A percentile compares a stretch with the other conserved stretches of the same genome.
These are phyloP conservation scores for Grifola frondosa DNA, from an alignment of 1,284 basidiomycete genomes.

Conservation along the genomic window DNA sequence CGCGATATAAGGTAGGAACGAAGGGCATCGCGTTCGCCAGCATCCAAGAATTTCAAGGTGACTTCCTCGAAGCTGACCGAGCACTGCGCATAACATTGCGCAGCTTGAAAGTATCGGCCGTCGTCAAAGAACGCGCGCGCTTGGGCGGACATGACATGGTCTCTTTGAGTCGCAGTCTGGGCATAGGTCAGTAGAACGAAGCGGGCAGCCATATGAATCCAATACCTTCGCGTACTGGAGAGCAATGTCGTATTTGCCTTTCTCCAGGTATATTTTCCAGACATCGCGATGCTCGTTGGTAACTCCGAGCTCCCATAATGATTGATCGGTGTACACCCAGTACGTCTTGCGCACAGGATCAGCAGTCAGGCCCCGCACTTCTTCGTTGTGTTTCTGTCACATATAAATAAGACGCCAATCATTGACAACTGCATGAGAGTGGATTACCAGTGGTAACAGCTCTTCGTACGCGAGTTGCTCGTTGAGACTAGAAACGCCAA, in stretches of 20 bases:
- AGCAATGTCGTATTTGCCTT: constrained; percentile 76
- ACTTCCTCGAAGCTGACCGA: constrained; percentile 93
- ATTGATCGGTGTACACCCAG: constrained; percentile 92
- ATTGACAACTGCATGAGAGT: not conserved
- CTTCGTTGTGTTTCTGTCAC: constrained; percentile 68
- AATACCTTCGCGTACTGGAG: constrained; percentile 79
- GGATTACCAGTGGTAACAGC: constrained; percentile 69
- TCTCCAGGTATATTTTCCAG: constrained; percentile 89
- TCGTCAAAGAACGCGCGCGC: constrained; percentile 84
- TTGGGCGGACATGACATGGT: constrained; percentile 82
- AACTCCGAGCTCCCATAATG: constrained; percentile 87
- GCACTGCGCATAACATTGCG: constrained; percentile 88
- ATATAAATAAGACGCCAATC: not conserved
- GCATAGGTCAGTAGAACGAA: constrained; percentile 4
- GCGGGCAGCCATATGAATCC: not conserved
- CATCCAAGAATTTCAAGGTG: constrained; percentile 87
- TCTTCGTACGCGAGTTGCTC: constrained; percentile 88
- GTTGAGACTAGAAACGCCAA: constrained; percentile 79
- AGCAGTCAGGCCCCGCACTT: constrained; percentile 69
- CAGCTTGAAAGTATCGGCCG: constrained; percentile 86
- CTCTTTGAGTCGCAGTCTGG: constrained; percentile 82
- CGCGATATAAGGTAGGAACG: constrained; percentile 89
- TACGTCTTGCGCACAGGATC: constrained; percentile 90
- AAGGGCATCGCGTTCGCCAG: constrained; percentile 88
- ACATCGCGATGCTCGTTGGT: constrained; percentile 91